These are phyloP conservation scores for Arthrobotrys entomopaga DNA, from an alignment of 2,329 filamentous ascomycete species.

Conservation along the genomic window DNA sequence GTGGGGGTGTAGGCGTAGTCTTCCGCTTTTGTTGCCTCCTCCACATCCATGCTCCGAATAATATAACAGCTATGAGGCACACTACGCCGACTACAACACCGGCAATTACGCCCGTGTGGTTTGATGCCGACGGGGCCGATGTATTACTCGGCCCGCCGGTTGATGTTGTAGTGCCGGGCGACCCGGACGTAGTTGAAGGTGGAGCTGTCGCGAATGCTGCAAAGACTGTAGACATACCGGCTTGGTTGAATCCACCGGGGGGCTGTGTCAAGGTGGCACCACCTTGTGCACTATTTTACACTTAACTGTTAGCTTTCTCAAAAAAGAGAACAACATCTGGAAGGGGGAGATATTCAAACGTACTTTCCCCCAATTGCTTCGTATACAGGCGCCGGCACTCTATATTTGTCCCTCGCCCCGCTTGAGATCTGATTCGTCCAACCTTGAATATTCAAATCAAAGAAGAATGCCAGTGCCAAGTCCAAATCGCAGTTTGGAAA, in stretches of 20 bases:
- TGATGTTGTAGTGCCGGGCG: slow-evolving; percentile 6
- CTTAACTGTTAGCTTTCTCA: too few relatives aligned
- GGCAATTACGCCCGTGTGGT: slow-evolving; percentile 31
- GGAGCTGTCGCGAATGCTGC: slow-evolving; percentile 36
- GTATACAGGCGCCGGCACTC: slow-evolving; percentile 36
- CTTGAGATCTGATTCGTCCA: slow-evolving; percentile 31
- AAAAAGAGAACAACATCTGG: too few relatives aligned
- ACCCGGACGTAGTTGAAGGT: slow-evolving; percentile 1
- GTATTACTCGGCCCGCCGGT: slow-evolving; percentile 1
- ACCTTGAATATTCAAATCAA: slow-evolving; percentile 45
- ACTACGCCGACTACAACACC: slow-evolving; percentile 43
- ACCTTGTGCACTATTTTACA: slow-evolving; percentile 33
- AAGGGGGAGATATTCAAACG: neutral
- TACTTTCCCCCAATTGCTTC: slow-evolving; percentile 43
- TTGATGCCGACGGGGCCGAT: neutral
- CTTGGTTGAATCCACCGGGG: slow-evolving; percentile 46
- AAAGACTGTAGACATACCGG: slow-evolving; percentile 42
- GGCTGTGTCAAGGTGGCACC: slow-evolving; percentile 46
- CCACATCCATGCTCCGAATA: slow-evolving; percentile 37
- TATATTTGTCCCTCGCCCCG: slow-evolving; percentile 26
- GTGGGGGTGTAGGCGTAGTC: slow-evolving; percentile 22
- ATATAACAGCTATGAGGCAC: slow-evolving; percentile 22
- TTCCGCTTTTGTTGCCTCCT: slow-evolving; percentile 5
- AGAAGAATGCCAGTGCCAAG: slow-evolving; percentile 28
- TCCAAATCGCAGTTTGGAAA: slow-evolving; percentile 31